Conservation (phyloP, 2,329 filamentous ascomycete species). For the Alternaria tenuissima region DNA sequence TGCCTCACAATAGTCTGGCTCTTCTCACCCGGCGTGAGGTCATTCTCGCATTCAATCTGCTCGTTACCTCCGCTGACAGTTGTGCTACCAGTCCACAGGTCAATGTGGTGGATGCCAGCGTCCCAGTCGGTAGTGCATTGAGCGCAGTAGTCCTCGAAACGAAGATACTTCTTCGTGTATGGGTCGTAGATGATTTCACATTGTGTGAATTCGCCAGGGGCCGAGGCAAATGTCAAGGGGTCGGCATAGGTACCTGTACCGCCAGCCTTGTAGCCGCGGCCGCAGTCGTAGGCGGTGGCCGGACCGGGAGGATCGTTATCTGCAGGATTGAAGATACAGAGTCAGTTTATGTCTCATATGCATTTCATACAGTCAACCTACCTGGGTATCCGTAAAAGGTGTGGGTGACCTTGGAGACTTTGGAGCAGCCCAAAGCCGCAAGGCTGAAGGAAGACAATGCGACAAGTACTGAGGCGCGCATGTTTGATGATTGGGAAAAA, state of each 20-base stretch:
- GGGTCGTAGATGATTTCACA: slow-evolving; percentile 59
- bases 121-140: slow-evolving; percentile 41
- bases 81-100: slow-evolving; percentile 32
- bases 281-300: slow-evolving; percentile 36
- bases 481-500: not conserved
- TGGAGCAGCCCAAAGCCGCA: slow-evolving; percentile 10
- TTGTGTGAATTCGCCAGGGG: slow-evolving; percentile 50
- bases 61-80: slow-evolving; percentile 26
- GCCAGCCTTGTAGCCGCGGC: slow-evolving; percentile 47
- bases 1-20: slow-evolving; percentile 24
- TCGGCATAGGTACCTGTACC: slow-evolving; percentile 55
- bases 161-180: slow-evolving; percentile 56
- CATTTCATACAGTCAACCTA: not conserved
- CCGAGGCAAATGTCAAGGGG: slow-evolving; percentile 56
- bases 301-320: slow-evolving; percentile 36
- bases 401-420: slow-evolving; percentile 18
- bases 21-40: slow-evolving; percentile 25
- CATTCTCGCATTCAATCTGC: slow-evolving; percentile 35
- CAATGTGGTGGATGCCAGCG: slow-evolving; percentile 20
- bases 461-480: slow-evolving; percentile 11
- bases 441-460: slow-evolving; percentile 12
- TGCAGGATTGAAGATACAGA: not conserved
- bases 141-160: slow-evolving; percentile 48
- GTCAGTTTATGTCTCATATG: not conserved
- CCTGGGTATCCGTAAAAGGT: slow-evolving; percentile 32